These are phyloP conservation scores for Pittosporum tobira DNA, from an alignment of 129 eudicot genomes.

Conservation along the genomic window DNA sequence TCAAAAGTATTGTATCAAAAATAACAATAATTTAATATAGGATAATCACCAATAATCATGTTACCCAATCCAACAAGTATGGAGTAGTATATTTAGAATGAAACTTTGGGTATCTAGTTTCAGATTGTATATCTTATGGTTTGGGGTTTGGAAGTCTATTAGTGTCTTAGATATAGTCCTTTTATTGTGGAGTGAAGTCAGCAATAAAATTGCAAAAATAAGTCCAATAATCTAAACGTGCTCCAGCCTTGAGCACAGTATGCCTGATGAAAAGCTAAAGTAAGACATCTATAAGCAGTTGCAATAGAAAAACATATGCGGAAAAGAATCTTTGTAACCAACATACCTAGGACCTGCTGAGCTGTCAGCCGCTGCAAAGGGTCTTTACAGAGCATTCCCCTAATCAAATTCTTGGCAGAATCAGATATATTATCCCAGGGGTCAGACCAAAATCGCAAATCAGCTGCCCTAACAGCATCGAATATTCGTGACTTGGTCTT, in stretches of 20 bases:
- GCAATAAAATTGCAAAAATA: background rate
- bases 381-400: constrained; percentile 65
- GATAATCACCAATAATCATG: no score
- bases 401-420: constrained; percentile 66
- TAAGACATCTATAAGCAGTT: background rate
- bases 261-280: background rate
- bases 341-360: constrained; percentile 72
- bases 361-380: constrained; percentile 57
- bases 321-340: background rate
- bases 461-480: constrained; percentile 72
- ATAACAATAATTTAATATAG: background rate
- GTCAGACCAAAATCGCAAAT: constrained; percentile 56
- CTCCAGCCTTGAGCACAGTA: background rate
- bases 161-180: no score
- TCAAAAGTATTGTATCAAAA: no score
- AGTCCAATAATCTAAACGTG: background rate
- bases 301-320: background rate
- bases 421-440: constrained; percentile 53
- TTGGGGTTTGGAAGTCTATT: no score
- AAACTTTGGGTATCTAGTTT: no score
- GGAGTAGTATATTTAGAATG: background rate
- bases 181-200: no score
- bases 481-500: constrained; percentile 61
- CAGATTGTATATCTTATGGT: no score
- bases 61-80: no score